Evolutionary conservation across 2,329 filamentous ascomycete species (phyloP).

Genomic region (Harringtonia lauricola): DNA sequence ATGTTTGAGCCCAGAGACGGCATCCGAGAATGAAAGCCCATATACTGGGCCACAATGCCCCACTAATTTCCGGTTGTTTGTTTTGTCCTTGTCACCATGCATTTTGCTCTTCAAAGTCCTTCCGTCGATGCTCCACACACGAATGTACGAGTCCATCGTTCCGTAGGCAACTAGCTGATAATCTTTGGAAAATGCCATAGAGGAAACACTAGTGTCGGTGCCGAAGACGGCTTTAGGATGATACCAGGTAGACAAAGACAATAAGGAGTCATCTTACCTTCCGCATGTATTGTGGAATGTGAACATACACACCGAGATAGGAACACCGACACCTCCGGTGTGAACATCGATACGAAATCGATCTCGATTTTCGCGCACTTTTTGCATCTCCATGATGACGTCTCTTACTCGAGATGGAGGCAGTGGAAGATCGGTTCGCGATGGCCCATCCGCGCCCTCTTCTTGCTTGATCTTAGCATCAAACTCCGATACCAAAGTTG

Average conservation of each 20-base stretch:
- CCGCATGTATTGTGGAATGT: conserved; percentile 96
- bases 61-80: conserved; percentile 60
- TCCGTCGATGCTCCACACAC: conserved; percentile 85
- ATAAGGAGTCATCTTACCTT: conserved; percentile 44
- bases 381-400: conserved; percentile 88
- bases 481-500: conserved; percentile 75
- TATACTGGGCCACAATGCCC: conserved; percentile 89
- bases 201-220: conserved; percentile 58
- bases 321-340: conserved; percentile 72
- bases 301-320: conserved; percentile 89
- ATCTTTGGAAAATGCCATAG: conserved; percentile 91
- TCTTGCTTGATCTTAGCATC: conserved; percentile 83
- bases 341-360: conserved; percentile 79
- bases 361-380: conserved; percentile 85
- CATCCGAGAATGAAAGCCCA: conserved; percentile 72
- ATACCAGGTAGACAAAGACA: neutral
- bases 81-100: conserved; percentile 46
- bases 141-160: conserved; percentile 89
- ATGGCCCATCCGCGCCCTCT: conserved; percentile 74
- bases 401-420: conserved; percentile 83
- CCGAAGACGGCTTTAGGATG: conserved; percentile 12
- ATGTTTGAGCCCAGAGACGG: conserved; percentile 44
- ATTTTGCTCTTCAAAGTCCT: conserved; percentile 63
- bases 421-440: conserved; percentile 67
- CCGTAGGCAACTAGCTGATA: conserved; percentile 78